Evolutionary conservation across 805 yeast genomes (phyloP), one percentile per base, ranked within the genome.

Genomic region (Teunomyces aglyptinius): DNA sequence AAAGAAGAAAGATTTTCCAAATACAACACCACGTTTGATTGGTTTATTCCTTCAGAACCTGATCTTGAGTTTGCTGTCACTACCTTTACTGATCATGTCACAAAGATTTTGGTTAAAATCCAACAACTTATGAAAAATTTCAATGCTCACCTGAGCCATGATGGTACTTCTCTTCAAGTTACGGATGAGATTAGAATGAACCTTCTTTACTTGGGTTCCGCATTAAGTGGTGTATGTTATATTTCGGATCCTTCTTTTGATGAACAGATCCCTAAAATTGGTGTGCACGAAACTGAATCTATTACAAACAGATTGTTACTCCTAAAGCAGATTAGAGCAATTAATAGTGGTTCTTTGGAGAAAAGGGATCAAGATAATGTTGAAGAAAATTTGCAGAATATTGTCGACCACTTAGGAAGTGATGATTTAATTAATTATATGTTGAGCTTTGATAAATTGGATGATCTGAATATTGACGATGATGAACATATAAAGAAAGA

Each of bases 171-270:
- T 1, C 47, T 75, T 2, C 61, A 67, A 15, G 51, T 67, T 3
- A 63, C 80, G 2, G 92, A 87, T 53, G 76, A 70, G 2, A 59
- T 88, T 13, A 70, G 80, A 20, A 77, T 76, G 50, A 75, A 78
- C 54, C 67, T 86, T 22, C 66, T 81, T 7, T 81, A 80, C 43
- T 59, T 87, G 40, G 75, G 86, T 0, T 81, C 82, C 48, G 68
- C 82, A 0, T 53, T 85, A 3, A 80, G 91, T 35, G 96, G 97
- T 20, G 68, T 81, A 6, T 78, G 96, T 28, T 73, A 77, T 38
- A 67, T 90, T 31, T 80, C 87, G 55, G 96, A 89, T 59, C 88
- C 95, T 0, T 81, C 83, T 11, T 85, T 73, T 54, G 73, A 76
- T 38, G 80, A 74, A 36, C 73, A 73, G 38, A 68, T 71, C 19